Base-by-base conservation (phyloP, 2,329 filamentous ascomycete genomes). In the Fusarium sororula region DNA sequence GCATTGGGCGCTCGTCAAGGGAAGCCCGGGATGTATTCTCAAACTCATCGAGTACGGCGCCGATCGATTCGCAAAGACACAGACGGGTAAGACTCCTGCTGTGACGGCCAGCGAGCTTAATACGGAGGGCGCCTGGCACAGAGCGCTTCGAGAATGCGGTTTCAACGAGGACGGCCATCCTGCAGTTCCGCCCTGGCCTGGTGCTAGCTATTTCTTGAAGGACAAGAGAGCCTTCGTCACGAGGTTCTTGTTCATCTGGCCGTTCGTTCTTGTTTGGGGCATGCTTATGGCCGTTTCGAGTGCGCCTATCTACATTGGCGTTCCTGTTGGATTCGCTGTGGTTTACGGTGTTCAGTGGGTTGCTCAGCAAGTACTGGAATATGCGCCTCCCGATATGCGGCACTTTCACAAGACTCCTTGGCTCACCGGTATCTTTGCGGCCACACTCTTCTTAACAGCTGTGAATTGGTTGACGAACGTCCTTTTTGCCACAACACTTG, bases 1-100 rank as follows among this genome's bases (percentile, higher is more conserved):
- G 75, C 96, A 99, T 81, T 99, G 96, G 96, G 95, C 95, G 2
- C 86, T 99, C 53, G 96, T 99, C 41, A 98, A 97, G 83, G 96
- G 97, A 18, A 96, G 93, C 55, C 90, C 94, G 69, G 91, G 91
- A 17, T 98, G 95, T 81, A 93, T 99, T 72, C 91, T 97, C 80
- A 98, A 98, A 83, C 87, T 99, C 50, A 89, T 99, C 76, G 96
- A 99, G 85, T 98, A 98, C 81, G 97, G 96, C 53, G 92, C 95
- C 32, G 96, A 99, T 83, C 90, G 96, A 51, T 98, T 97, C 80
- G 94, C 93, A 42, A 93, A 95, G 84, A 98, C 95, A 35, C 89
- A 91, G 61, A 93, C 94, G 53, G 96, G 96, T 72, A 98, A 99
- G 87, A 96, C 95, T 13, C 96, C 96, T 1, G 90, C 92, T 2